Conservation (phyloP, 2,329 filamentous ascomycete species). For the Aspergillus eucalypticola region DNA sequence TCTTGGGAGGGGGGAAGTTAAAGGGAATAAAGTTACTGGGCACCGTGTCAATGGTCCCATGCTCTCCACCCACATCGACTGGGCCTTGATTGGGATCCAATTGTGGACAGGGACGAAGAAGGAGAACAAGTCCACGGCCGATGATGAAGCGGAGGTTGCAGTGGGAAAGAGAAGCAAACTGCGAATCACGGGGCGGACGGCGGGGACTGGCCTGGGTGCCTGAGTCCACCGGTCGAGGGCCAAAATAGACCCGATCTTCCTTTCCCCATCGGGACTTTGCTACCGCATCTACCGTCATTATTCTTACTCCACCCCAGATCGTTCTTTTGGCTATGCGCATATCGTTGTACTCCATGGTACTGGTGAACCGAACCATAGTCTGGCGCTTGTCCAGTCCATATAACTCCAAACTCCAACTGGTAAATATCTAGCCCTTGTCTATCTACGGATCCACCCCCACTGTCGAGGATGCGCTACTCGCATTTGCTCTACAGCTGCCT, state of each 20-base stretch:
- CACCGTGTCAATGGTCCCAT: conserved; percentile 1
- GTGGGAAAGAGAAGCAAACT: not conserved
- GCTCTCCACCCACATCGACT: not conserved
- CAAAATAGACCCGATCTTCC: not conserved
- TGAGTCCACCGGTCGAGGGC: not conserved
- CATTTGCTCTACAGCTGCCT: not conserved
- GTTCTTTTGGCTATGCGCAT: not conserved
- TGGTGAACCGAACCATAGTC: not conserved
- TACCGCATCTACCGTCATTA: not conserved
- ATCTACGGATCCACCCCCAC: not conserved
- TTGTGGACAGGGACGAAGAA: not conserved
- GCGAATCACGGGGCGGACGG: not conserved
- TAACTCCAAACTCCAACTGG: not conserved
- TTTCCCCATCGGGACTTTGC: not conserved
- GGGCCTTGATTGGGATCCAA: not conserved
- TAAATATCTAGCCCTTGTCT: not conserved
- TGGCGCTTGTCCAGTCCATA: not conserved
- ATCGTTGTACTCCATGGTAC: not conserved
- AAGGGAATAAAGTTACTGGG: conserved; percentile 7
- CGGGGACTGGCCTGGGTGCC: conserved; percentile 6
- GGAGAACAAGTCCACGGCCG: not conserved
- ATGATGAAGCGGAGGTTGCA: not conserved
- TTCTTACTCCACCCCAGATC: not conserved
- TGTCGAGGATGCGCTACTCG: not conserved
- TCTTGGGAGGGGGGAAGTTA: not conserved